Percentiles rank a stretch among this genome's conserved stretches.
These are phyloP conservation scores for Dipteronia sinensis DNA, from an alignment of 345 rosid species.

Conservation along the genomic window DNA sequence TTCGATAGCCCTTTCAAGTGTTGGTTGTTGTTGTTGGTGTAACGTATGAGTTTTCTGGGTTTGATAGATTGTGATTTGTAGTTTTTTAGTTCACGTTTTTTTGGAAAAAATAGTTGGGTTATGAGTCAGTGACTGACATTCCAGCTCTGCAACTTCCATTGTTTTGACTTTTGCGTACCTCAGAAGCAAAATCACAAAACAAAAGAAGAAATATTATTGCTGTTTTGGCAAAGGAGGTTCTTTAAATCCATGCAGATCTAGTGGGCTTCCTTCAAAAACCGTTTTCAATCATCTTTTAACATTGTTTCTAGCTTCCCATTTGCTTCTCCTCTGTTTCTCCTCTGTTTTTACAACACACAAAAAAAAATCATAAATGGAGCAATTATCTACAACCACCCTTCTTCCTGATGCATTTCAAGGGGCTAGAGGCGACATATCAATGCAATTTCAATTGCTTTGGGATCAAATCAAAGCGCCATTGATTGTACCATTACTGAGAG, in stretches of 20 bases:
- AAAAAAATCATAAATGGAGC: conserved; percentile 40
- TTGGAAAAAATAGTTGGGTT: conserved; percentile 5
- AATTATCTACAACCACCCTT: conserved; percentile 28
- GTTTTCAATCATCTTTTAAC: conserved; percentile 5
- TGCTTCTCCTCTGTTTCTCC: conserved; percentile 21
- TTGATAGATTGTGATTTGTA: conserved; percentile 1
- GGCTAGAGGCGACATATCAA: conserved; percentile 52
- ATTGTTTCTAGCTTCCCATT: conserved; percentile 11
- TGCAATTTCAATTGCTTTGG: conserved; percentile 57
- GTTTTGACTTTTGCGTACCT: conserved; percentile 29
- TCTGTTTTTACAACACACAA: conserved; percentile 9
- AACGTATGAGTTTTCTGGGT: conserved; percentile 28
- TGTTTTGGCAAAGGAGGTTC: conserved; percentile 22
- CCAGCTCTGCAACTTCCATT: conserved; percentile 31
- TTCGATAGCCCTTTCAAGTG: neutral
- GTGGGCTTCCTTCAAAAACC: conserved; percentile 24
- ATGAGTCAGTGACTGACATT: conserved; percentile 31
- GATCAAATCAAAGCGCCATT: conserved; percentile 79
- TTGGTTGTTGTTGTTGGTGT: neutral
- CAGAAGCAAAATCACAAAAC: conserved; percentile 35
- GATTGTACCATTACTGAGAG: conserved; percentile 69
- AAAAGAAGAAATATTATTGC: conserved; percentile 28
- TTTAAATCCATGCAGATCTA: conserved; percentile 32
- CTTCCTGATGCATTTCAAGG: conserved; percentile 55
- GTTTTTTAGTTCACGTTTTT: neutral